Evolutionary conservation across 169 alveolate genomes (phyloP).

Genomic region (Plasmodium chabaudi): DNA sequence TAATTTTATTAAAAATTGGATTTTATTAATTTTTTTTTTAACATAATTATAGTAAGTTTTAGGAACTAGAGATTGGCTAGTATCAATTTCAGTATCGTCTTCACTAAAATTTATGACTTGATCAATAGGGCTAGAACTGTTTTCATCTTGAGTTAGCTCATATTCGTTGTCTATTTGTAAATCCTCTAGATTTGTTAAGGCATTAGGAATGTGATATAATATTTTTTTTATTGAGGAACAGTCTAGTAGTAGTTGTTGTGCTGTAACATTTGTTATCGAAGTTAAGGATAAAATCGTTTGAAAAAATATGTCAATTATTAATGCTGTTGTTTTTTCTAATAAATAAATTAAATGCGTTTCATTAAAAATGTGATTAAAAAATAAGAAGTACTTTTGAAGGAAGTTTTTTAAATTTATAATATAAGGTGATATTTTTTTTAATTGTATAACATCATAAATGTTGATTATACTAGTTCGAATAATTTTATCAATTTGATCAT

Average conservation of each 20-base stretch:
- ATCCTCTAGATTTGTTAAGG: neutral
- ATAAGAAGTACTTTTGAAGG: conserved; percentile 20
- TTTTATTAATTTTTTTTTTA: conserved; percentile 41
- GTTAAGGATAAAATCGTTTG: conserved; percentile 78
- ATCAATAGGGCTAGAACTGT: neutral
- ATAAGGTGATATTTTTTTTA: conserved; percentile 23
- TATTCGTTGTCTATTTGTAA: neutral
- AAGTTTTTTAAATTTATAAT: conserved; percentile 29
- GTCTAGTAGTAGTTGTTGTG: conserved; percentile 83
- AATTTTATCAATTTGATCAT: conserved; percentile 34
- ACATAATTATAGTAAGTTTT: conserved; percentile 67
- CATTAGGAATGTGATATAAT: conserved; percentile 24
- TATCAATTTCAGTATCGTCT: neutral
- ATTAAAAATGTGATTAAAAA: conserved; percentile 53
- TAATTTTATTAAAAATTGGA: conserved; percentile 54
- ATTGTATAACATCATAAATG: conserved; percentile 32
- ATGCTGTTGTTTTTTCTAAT: conserved; percentile 81
- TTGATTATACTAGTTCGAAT: conserved; percentile 21
- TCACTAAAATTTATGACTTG: neutral
- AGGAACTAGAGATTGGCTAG: conserved; percentile 8
- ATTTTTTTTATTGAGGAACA: conserved; percentile 77
- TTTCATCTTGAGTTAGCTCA: neutral
- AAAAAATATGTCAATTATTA: conserved; percentile 79
- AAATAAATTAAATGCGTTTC: conserved; percentile 79
- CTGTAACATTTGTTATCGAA: conserved; percentile 73